phyloP scores from a whole-genome alignment of 169 alveolate species.

The Cryptosporidium parvum region DNA sequence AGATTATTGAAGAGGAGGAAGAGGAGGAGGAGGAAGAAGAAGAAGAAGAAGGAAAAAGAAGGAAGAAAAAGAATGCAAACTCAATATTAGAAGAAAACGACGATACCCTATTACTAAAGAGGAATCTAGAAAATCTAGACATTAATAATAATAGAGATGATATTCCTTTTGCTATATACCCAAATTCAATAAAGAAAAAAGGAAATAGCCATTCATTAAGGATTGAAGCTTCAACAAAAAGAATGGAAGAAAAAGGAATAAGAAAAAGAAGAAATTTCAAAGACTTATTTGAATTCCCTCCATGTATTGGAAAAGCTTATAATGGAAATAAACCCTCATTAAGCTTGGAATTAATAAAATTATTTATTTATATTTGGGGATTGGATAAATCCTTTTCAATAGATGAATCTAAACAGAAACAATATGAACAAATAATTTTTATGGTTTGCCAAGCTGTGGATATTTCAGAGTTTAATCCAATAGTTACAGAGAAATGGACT shows the following conservation, averaged over 20 bases:
- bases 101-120: neutral
- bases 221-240: neutral
- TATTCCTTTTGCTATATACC: constrained; percentile 44
- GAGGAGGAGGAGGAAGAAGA: too few relatives aligned
- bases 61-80: neutral
- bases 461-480: constrained; percentile 39
- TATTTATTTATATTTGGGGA: constrained; percentile 52
- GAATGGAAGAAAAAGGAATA: neutral
- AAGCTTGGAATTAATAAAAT: constrained; percentile 8
- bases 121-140: neutral
- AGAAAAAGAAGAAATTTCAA: neutral
- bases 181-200: neutral
- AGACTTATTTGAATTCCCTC: constrained; percentile 49
- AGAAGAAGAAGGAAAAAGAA: too few relatives aligned
- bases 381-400: constrained; percentile 29
- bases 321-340: neutral
- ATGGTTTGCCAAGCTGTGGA: constrained; percentile 49
- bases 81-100: neutral
- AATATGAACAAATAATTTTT: constrained; percentile 22
- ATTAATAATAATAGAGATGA: neutral
- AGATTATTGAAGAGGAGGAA: too few relatives aligned
- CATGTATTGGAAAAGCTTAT: neutral
- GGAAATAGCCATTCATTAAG: neutral
- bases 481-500: constrained; percentile 25
- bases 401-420: constrained; percentile 12